A percentile compares a stretch with the other conserved stretches of the same genome.
phyloP scores from a whole-genome alignment of 257 asterid species.

The Cynanchum wilfordii region DNA sequence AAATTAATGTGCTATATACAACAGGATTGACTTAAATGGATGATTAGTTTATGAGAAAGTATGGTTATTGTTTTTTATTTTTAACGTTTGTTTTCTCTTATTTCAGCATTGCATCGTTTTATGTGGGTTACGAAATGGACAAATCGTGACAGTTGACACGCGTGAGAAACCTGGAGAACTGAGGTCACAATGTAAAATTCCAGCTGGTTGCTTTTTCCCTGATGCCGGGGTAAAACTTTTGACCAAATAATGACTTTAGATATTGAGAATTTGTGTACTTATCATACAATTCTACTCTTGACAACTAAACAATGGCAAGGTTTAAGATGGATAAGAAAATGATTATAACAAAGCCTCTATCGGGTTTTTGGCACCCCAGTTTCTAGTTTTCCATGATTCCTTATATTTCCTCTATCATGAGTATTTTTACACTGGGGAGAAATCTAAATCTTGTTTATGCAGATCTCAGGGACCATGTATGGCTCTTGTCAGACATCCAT shows the following conservation, averaged over 20 bases:
- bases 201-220: slow-evolving; percentile 9
- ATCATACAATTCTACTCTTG: background rate
- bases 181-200: slow-evolving; percentile 19
- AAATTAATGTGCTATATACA: background rate
- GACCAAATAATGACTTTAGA: slow-evolving; percentile 25
- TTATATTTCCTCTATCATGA: background rate
- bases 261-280: slow-evolving; percentile 5
- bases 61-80: background rate
- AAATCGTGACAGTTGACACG: slow-evolving; percentile 61
- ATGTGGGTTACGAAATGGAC: slow-evolving; percentile 90
- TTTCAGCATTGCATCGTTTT: slow-evolving; percentile 57
- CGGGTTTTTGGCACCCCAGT: background rate
- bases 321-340: background rate
- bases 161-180: slow-evolving; percentile 62
- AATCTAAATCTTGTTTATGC: slow-evolving; percentile 27
- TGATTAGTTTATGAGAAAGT: background rate
- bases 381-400: background rate
- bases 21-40: background rate
- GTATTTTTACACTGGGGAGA: background rate
- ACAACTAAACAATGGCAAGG: background rate
- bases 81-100: slow-evolving; percentile 11
- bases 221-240: slow-evolving; percentile 14
- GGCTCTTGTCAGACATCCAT: slow-evolving; percentile 34
- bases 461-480: slow-evolving; percentile 37
- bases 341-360: background rate